Conservation (phyloP, 1,284 basidiomycete genomes). For the Ganoderma sinense region DNA sequence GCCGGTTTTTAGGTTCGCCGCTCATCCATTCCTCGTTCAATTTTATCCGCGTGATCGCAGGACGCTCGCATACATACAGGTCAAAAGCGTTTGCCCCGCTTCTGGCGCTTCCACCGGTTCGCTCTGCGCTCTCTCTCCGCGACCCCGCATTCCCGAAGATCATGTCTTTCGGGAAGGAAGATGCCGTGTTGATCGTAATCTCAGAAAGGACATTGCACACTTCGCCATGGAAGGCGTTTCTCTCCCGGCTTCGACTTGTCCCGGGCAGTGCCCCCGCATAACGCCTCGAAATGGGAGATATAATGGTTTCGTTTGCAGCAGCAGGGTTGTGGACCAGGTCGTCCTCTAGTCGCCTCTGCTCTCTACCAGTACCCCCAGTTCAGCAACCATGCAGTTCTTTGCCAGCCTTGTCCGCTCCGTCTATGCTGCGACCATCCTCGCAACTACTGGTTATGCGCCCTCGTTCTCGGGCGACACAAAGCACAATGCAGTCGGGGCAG, state of each 20-base stretch:
- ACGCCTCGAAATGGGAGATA: not conserved
- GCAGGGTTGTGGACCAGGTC: not conserved
- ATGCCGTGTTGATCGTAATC: not conserved
- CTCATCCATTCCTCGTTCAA: not conserved
- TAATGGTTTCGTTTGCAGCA: not conserved
- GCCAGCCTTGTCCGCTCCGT: slow-evolving; percentile 29
- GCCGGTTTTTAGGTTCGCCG: not conserved
- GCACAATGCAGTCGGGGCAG: slow-evolving; percentile 49
- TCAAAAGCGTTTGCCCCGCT: not conserved
- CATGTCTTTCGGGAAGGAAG: not conserved
- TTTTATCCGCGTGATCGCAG: not conserved
- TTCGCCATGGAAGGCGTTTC: not conserved
- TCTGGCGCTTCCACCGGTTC: not conserved
- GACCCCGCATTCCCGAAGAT: not conserved
- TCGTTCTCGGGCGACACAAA: slow-evolving; percentile 45
- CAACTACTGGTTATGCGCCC: slow-evolving; percentile 34
- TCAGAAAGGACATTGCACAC: not conserved
- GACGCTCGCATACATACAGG: not conserved
- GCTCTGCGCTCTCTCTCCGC: not conserved
- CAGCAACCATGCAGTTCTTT: slow-evolving; percentile 23
- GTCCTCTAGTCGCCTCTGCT: not conserved
- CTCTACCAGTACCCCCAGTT: too few species aligned
- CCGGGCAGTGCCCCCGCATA: not conserved
- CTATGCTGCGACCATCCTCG: slow-evolving; percentile 36
- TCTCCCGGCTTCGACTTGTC: not conserved